Percentiles rank a stretch among this genome's conserved stretches.
phyloP scores from a whole-genome alignment of 1,284 basidiomycete genomes.

The Trichosporon inkin region DNA sequence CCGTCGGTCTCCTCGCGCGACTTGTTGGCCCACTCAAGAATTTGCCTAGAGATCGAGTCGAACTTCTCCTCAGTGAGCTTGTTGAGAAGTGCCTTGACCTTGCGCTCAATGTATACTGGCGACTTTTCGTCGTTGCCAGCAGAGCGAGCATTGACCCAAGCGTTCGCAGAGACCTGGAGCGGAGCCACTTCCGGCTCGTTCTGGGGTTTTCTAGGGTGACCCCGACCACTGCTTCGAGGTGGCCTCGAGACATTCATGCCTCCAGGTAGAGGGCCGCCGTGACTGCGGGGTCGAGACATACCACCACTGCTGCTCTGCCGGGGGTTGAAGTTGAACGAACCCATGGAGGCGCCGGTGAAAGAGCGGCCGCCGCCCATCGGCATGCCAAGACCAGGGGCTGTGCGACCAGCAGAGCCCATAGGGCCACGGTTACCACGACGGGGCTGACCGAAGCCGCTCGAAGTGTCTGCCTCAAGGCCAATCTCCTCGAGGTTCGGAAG shows the following conservation, averaged over 20 bases:
- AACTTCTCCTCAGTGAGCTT: constrained; percentile 97
- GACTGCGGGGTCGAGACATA: constrained; percentile 71
- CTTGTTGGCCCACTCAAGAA: constrained; percentile 91
- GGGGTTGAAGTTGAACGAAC: constrained; percentile 62
- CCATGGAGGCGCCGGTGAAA: constrained; percentile 28
- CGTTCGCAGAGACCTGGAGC: constrained; percentile 70
- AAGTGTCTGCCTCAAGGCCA: constrained; percentile 71
- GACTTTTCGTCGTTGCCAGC: constrained; percentile 60
- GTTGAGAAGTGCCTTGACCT: constrained; percentile 90
- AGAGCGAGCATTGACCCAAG: constrained; percentile 62
- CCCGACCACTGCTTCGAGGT: constrained; percentile 3
- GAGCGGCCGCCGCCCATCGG: constrained; percentile 7
- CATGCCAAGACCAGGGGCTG: constrained; percentile 60
- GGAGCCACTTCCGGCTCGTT: constrained; percentile 61
- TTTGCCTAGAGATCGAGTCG: constrained; percentile 88
- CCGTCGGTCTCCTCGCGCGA: constrained; percentile 89
- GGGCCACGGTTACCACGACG: constrained; percentile 33
- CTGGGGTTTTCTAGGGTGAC: not conserved
- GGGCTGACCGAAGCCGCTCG: constrained; percentile 43
- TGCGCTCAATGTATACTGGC: constrained; percentile 80
- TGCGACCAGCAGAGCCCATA: constrained; percentile 53
- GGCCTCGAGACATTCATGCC: constrained; percentile 2
- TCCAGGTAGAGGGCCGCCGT: constrained; percentile 52
- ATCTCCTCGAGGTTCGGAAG: constrained; percentile 87
- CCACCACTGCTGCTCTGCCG: constrained; percentile 55